phyloP scores from a whole-genome alignment of 1,284 basidiomycete species.

The Apiotrichum mycotoxinovorans region DNA sequence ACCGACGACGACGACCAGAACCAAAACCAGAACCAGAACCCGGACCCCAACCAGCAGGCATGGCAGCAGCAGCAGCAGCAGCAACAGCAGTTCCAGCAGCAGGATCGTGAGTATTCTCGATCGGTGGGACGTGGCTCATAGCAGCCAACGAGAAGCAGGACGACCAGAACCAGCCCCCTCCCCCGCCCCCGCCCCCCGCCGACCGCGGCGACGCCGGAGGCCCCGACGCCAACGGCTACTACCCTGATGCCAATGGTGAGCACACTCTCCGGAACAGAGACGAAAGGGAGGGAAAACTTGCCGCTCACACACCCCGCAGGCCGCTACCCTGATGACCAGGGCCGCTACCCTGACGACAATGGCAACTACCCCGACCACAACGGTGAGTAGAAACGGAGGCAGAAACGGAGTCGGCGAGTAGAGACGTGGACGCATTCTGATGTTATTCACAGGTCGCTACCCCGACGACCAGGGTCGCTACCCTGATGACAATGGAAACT shows the following conservation, averaged over 20 bases:
- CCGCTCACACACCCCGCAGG: background rate
- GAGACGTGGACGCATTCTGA: background rate
- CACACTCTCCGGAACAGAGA: background rate
- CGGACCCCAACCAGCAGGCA: background rate
- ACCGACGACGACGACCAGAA: background rate
- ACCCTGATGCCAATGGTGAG: background rate
- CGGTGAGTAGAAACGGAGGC: background rate
- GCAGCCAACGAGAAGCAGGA: background rate
- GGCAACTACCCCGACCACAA: constrained; percentile 6
- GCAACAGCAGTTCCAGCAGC: too few species aligned
- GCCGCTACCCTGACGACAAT: background rate
- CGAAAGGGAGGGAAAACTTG: too few species aligned
- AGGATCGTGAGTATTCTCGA: too few species aligned
- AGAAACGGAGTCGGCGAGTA: background rate
- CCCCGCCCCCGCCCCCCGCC: background rate
- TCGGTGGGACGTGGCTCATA: too few species aligned
- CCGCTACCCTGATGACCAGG: background rate
- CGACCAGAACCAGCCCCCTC: too few species aligned
- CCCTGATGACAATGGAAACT: background rate
- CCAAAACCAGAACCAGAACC: background rate
- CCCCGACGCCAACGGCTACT: constrained; percentile 1
- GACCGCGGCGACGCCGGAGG: background rate
- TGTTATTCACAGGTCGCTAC: background rate
- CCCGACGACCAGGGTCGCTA: constrained; percentile 1
- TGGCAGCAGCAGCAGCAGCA: too few species aligned